Conservation (phyloP, 2,329 filamentous ascomycete genomes). For the Talaromyces piceae region DNA sequence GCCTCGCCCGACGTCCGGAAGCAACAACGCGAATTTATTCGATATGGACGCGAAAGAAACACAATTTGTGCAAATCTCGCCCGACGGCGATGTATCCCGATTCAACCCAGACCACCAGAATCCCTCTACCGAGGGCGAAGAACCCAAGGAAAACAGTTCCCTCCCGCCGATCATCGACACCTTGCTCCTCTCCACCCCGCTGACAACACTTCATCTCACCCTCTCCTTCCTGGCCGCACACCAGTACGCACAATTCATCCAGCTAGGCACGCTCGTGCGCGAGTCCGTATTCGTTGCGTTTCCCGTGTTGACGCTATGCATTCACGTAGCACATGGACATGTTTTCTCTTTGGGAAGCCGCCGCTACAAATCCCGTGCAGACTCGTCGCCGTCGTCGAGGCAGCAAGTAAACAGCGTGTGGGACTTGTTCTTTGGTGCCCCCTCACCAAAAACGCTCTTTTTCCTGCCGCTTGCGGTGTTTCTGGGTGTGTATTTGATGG, state of each 20-base stretch:
- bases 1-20: neutral
- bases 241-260: conserved; percentile 37
- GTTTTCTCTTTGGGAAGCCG: conserved; percentile 30
- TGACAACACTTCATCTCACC: conserved; percentile 39
- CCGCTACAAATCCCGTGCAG: conserved; percentile 5
- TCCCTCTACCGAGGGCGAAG: conserved; percentile 9
- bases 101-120: conserved; percentile 20
- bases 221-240: conserved; percentile 40
- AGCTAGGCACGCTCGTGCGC: conserved; percentile 23
- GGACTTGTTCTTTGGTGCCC: conserved; percentile 18
- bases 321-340: conserved; percentile 40
- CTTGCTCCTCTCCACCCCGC: conserved; percentile 34
- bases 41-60: conserved; percentile 14
- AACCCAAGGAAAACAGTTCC: conserved; percentile 3
- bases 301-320: conserved; percentile 35
- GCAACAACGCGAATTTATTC: conserved; percentile 18
- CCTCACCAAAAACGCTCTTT: conserved; percentile 25
- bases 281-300: conserved; percentile 34
- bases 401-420: conserved; percentile 6
- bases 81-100: conserved; percentile 17
- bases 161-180: conserved; percentile 37
- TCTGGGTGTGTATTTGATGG: conserved; percentile 71
- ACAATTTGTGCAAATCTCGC: conserved; percentile 24
- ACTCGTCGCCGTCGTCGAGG: neutral
- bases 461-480: conserved; percentile 27